Evolutionary conservation across 2,329 filamentous ascomycete genomes (phyloP).

Genomic region (Colletotrichum nymphaeae): DNA sequence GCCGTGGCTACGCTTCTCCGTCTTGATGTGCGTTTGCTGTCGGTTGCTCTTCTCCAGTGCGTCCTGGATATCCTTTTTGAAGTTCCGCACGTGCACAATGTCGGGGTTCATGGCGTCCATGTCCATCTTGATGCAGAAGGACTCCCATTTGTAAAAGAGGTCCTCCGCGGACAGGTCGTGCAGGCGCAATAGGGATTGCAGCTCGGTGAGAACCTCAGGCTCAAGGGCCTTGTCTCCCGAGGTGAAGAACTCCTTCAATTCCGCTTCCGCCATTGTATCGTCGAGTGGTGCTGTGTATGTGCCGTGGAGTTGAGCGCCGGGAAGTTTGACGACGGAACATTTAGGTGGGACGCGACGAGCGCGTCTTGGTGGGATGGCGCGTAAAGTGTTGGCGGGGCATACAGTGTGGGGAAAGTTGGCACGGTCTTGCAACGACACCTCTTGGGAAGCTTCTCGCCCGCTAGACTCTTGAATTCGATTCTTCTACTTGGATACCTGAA

Average conservation of each 20-base stretch:
- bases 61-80: slow-evolving; percentile 91
- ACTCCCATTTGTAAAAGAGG: slow-evolving; percentile 98
- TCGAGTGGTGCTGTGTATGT: background rate
- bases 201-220: slow-evolving; percentile 81
- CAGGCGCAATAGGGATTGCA: slow-evolving; percentile 87
- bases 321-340: slow-evolving; percentile 5
- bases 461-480: background rate
- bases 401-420: background rate
- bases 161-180: slow-evolving; percentile 86
- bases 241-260: slow-evolving; percentile 66
- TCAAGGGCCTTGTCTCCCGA: slow-evolving; percentile 70
- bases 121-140: slow-evolving; percentile 95
- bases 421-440: background rate
- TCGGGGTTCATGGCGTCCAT: slow-evolving; percentile 79
- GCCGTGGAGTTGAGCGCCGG: background rate
- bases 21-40: slow-evolving; percentile 67
- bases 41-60: slow-evolving; percentile 81
- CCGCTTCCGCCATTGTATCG: slow-evolving; percentile 40
- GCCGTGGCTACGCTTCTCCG: slow-evolving; percentile 70
- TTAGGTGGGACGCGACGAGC: slow-evolving; percentile 18
- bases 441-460: too few relatives aligned
- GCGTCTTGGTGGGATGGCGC: slow-evolving; percentile 15
- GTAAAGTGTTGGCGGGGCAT: slow-evolving; percentile 28
- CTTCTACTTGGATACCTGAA: background rate
- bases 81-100: slow-evolving; percentile 76